These are phyloP conservation scores for Cenchrus americanus DNA, from an alignment of 176 grass and related monocot genomes.

Conservation along the genomic window DNA sequence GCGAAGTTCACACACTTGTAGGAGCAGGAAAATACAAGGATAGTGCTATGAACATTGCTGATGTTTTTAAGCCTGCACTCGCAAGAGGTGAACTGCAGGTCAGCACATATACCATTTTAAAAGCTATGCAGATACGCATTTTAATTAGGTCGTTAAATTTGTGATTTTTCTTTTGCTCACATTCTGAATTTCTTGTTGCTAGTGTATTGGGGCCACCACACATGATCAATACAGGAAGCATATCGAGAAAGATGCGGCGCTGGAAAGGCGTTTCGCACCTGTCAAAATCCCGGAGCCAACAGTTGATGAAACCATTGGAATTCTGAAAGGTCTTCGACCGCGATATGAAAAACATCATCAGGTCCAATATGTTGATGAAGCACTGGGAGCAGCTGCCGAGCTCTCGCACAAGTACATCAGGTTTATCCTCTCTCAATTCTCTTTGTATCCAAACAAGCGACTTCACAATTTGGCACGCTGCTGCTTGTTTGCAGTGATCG, in stretches of 20 bases:
- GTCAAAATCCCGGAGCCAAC: slow-evolving; percentile 81
- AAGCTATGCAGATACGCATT: no score
- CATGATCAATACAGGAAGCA: slow-evolving; percentile 78
- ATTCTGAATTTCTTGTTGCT: not conserved
- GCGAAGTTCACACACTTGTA: slow-evolving; percentile 83
- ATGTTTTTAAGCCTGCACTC: slow-evolving; percentile 82
- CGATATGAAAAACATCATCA: slow-evolving; percentile 83
- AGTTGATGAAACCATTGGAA: slow-evolving; percentile 76
- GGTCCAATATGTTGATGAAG: slow-evolving; percentile 67
- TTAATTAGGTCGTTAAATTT: no score
- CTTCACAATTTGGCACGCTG: not conserved
- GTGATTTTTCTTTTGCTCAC: not conserved
- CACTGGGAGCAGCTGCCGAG: slow-evolving; percentile 64
- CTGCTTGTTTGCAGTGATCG: slow-evolving; percentile 58
- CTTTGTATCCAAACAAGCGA: no score
- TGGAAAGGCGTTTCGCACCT: slow-evolving; percentile 82
- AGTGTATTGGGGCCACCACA: slow-evolving; percentile 90
- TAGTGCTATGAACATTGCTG: slow-evolving; percentile 56
- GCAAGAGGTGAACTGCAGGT: slow-evolving; percentile 90
- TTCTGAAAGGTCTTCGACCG: slow-evolving; percentile 71
- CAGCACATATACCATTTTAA: not conserved
- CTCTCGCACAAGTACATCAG: slow-evolving; percentile 85
- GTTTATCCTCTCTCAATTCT: slow-evolving; percentile 26
- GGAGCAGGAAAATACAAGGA: slow-evolving; percentile 51
- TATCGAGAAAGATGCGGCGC: slow-evolving; percentile 81